A percentile compares a stretch with the other conserved stretches of the same genome.
These are phyloP conservation scores for Colletotrichum sp. DNA, from an alignment of 2,329 filamentous ascomycete species.

Conservation along the genomic window DNA sequence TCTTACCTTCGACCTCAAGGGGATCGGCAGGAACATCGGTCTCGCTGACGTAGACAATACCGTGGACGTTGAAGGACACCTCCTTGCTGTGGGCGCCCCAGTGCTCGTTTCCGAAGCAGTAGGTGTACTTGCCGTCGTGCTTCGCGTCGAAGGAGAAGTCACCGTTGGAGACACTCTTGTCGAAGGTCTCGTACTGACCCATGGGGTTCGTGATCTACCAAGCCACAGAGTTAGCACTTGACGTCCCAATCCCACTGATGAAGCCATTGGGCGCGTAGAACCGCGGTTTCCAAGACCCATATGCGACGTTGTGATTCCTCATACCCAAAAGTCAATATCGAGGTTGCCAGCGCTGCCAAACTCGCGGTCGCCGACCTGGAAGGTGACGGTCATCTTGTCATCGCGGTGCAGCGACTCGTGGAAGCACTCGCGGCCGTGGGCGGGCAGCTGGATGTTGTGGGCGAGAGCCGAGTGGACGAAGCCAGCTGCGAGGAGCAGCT, in stretches of 20 bases:
- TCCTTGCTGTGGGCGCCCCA: constrained; percentile 97
- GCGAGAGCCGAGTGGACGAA: constrained; percentile 67
- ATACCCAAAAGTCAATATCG: constrained; percentile 98
- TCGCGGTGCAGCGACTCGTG: constrained; percentile 91
- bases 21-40: constrained; percentile 84
- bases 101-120: constrained; percentile 99
- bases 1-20: constrained; percentile 84
- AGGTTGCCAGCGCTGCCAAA: constrained; percentile 94
- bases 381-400: constrained; percentile 98
- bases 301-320: not conserved
- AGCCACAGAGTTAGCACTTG: constrained; percentile 17
- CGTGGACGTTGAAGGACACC: constrained; percentile 98
- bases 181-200: constrained; percentile 77
- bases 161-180: constrained; percentile 84
- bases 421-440: constrained; percentile 97
- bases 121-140: constrained; percentile 86
- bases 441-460: constrained; percentile 95
- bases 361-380: constrained; percentile 96
- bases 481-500: constrained; percentile 45
- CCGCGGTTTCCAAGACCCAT: not conserved
- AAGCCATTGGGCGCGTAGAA: not conserved
- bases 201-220: constrained; percentile 77
- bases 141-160: constrained; percentile 90
- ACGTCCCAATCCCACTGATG: not conserved
- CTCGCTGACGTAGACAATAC: constrained; percentile 96